A percentile compares a stretch with the other conserved stretches of the same genome.
phyloP scores from a whole-genome alignment of 768 basidiomycete species.

The Imleria badia region DNA sequence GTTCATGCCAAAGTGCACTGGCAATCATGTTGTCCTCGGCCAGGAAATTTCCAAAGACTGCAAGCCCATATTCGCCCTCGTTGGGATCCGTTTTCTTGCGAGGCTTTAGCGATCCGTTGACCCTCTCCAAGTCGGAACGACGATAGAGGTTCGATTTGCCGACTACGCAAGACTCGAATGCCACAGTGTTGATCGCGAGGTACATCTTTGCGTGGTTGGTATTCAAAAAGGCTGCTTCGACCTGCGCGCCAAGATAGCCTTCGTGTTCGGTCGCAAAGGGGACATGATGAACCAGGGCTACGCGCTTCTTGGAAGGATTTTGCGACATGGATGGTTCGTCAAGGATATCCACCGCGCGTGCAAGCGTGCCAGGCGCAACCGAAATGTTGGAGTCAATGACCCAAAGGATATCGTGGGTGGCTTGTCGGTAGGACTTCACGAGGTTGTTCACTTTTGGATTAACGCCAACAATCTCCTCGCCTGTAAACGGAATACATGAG shows the following conservation, averaged over 20 bases:
- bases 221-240: slow-evolving; percentile 95
- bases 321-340: slow-evolving; percentile 40
- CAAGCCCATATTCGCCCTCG: slow-evolving; percentile 51
- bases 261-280: slow-evolving; percentile 82
- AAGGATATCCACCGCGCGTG: slow-evolving; percentile 81
- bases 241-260: slow-evolving; percentile 67
- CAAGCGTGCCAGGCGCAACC: slow-evolving; percentile 73
- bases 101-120: slow-evolving; percentile 66
- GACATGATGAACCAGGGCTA: slow-evolving; percentile 93
- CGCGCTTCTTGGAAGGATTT: slow-evolving; percentile 40
- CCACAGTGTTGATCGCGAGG: slow-evolving; percentile 86
- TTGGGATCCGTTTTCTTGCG: slow-evolving; percentile 21
- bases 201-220: slow-evolving; percentile 99
- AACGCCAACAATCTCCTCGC: slow-evolving; percentile 80
- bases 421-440: slow-evolving; percentile 76
- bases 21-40: slow-evolving; percentile 99
- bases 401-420: slow-evolving; percentile 90
- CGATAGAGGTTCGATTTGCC: slow-evolving; percentile 96
- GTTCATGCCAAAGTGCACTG: slow-evolving; percentile 88
- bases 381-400: slow-evolving; percentile 95
- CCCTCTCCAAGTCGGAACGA: slow-evolving; percentile 78
- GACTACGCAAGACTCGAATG: slow-evolving; percentile 92
- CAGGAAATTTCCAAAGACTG: slow-evolving; percentile 82
- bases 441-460: slow-evolving; percentile 99
- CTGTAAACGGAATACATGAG: slow-evolving; percentile 38